Conservation (phyloP, 495 filamentous ascomycete species). For the Apodospora peruviana region DNA sequence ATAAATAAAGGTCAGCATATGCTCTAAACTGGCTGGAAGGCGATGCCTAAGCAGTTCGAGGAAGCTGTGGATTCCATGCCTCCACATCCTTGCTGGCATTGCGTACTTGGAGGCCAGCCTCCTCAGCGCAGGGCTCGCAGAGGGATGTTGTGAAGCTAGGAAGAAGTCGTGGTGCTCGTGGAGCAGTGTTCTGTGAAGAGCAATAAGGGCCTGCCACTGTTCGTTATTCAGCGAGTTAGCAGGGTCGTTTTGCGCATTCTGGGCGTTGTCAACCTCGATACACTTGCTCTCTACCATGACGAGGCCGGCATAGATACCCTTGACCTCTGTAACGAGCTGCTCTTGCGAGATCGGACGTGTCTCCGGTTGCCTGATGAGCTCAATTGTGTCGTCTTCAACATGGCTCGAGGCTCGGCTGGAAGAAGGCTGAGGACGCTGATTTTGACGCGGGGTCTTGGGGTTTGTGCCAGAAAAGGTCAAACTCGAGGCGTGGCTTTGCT, state of each 20-base stretch:
- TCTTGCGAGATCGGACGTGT: slow-evolving; percentile 69
- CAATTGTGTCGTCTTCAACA: slow-evolving; percentile 7
- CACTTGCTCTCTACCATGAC: slow-evolving; percentile 78
- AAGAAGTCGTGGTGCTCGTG: slow-evolving; percentile 82
- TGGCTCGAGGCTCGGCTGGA: not conserved
- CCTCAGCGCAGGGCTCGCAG: slow-evolving; percentile 52
- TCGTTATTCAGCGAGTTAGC: slow-evolving; percentile 15
- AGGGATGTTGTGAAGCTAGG: slow-evolving; percentile 69
- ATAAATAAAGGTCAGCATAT: slow-evolving; percentile 79
- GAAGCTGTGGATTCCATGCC: slow-evolving; percentile 74
- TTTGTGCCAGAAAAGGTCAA: slow-evolving; percentile 7
- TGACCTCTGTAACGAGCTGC: slow-evolving; percentile 63
- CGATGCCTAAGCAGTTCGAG: slow-evolving; percentile 62
- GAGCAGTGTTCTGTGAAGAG: slow-evolving; percentile 64
- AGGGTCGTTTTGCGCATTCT: slow-evolving; percentile 36
- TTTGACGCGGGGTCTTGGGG: slow-evolving; percentile 1
- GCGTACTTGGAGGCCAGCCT: slow-evolving; percentile 62
- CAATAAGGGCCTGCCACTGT: slow-evolving; percentile 66
- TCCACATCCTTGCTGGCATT: slow-evolving; percentile 84
- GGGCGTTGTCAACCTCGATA: slow-evolving; percentile 62
- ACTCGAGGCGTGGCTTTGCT: slow-evolving; percentile 11
- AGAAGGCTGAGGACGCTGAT: not conserved
- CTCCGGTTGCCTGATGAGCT: slow-evolving; percentile 51
- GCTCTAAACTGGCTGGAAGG: slow-evolving; percentile 64
- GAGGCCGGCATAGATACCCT: slow-evolving; percentile 70